A percentile compares a stretch with the other conserved stretches of the same genome.
Evolutionary conservation across 768 basidiomycete species (phyloP).

Genomic region (Filobasidium wieringae): DNA sequence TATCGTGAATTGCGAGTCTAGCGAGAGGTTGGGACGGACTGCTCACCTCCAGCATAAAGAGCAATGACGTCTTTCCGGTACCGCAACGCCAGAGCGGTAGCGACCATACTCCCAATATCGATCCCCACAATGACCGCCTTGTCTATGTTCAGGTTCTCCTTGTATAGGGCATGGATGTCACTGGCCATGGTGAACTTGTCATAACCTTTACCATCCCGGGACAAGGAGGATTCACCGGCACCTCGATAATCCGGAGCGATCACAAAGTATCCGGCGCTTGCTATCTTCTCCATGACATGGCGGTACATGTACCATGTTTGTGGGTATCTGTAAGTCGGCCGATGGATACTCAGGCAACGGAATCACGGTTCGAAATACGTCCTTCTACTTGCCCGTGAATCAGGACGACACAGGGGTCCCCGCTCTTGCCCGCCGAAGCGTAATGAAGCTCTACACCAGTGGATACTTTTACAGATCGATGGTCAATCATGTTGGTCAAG

Average conservation of each 20-base stretch:
- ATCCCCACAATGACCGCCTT: slow-evolving; percentile 19
- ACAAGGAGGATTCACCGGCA: slow-evolving; percentile 15
- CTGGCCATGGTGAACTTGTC: slow-evolving; percentile 21
- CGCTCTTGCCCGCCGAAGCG: neutral
- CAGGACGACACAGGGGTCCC: neutral
- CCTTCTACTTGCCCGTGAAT: neutral
- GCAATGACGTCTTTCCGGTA: slow-evolving; percentile 14
- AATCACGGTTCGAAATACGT: neutral
- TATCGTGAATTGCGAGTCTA: no score
- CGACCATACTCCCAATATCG: slow-evolving; percentile 28
- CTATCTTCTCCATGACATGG: slow-evolving; percentile 14
- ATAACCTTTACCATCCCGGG: slow-evolving; percentile 12
- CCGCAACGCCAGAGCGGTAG: slow-evolving; percentile 12
- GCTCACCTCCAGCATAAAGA: slow-evolving; percentile 19
- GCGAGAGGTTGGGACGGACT: no score
- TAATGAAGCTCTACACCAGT: neutral
- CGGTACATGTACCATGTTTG: slow-evolving; percentile 22
- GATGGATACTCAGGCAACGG: neutral
- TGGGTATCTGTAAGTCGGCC: slow-evolving; percentile 19
- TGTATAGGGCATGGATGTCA: slow-evolving; percentile 17
- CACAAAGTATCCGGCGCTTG: slow-evolving; percentile 15
- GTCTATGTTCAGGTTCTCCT: slow-evolving; percentile 15
- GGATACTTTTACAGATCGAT: no score
- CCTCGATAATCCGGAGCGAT: slow-evolving; percentile 21
- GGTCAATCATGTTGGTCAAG: no score